Evolutionary conservation across 208 protist genomes (phyloP).

Genomic region (Trypanosoma melophagium): DNA sequence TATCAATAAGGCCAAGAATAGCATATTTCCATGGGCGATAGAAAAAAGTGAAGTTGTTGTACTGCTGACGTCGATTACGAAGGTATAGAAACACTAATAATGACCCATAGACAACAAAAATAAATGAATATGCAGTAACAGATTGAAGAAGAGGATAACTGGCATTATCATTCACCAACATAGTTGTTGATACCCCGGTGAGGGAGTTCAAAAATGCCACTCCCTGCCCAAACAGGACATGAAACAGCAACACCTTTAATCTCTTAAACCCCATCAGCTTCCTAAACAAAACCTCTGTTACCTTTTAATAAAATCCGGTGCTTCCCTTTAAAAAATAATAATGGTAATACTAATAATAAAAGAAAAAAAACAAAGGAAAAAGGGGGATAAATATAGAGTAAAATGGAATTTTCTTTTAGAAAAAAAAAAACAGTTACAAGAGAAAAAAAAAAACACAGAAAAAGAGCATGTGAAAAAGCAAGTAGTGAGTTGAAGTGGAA

Average conservation of each 20-base stretch:
- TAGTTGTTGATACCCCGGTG: conserved; percentile 84
- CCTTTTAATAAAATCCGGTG: too few relatives aligned
- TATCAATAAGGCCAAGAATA: conserved; percentile 87
- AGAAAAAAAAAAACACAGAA: conserved; percentile 6
- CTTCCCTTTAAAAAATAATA: conserved; percentile 2
- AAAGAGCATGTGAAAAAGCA: background rate
- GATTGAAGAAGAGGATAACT: conserved; percentile 88
- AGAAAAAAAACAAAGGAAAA: conserved; percentile 22
- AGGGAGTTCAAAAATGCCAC: conserved; percentile 83
- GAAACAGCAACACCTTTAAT: conserved; percentile 36
- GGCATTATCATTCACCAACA: conserved; percentile 75
- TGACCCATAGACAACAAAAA: conserved; percentile 67
- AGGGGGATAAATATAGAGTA: conserved; percentile 6
- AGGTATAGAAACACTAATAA: conserved; percentile 50
- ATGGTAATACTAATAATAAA: conserved; percentile 12
- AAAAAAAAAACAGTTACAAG: background rate
- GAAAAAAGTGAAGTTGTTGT: conserved; percentile 65
- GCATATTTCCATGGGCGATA: conserved; percentile 82
- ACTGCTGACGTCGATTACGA: conserved; percentile 33
- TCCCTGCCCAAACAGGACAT: conserved; percentile 76
- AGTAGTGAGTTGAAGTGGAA: too few relatives aligned
- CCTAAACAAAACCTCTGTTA: background rate
- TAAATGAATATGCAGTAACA: conserved; percentile 71
- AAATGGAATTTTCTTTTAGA: background rate
- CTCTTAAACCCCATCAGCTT: conserved; percentile 12